Evolutionary conservation across 2,329 filamentous ascomycete species (phyloP).

Genomic region (Hymenoscyphus linearis): DNA sequence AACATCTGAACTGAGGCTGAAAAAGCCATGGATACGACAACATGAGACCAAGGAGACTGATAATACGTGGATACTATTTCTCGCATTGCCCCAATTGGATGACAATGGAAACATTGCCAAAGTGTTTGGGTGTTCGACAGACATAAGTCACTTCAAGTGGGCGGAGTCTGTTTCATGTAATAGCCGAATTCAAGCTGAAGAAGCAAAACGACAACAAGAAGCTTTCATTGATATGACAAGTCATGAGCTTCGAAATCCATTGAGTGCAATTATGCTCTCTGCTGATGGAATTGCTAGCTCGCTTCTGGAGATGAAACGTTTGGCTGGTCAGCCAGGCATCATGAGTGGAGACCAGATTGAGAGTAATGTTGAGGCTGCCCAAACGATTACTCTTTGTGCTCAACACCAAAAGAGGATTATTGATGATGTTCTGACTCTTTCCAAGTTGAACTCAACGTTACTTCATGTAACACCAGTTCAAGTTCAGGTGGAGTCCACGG

Average conservation of each 20-base stretch:
- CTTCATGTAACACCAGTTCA: slow-evolving; percentile 66
- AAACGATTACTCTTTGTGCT: slow-evolving; percentile 74
- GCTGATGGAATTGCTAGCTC: slow-evolving; percentile 61
- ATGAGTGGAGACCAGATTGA: slow-evolving; percentile 43
- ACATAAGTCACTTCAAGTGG: slow-evolving; percentile 79
- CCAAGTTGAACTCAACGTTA: slow-evolving; percentile 66
- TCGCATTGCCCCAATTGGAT: slow-evolving; percentile 59
- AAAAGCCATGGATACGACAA: slow-evolving; percentile 53
- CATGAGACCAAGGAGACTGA: slow-evolving; percentile 54
- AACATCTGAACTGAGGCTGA: slow-evolving; percentile 56
- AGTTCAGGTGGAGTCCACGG: slow-evolving; percentile 57
- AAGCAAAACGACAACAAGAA: slow-evolving; percentile 66
- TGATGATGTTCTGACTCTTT: slow-evolving; percentile 62
- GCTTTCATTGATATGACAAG: slow-evolving; percentile 67
- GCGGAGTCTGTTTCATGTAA: slow-evolving; percentile 73
- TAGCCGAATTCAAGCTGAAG: slow-evolving; percentile 72
- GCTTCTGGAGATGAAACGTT: slow-evolving; percentile 31
- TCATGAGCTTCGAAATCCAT: slow-evolving; percentile 72
- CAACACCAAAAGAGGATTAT: slow-evolving; percentile 57
- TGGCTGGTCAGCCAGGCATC: slow-evolving; percentile 5
- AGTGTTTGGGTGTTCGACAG: slow-evolving; percentile 64
- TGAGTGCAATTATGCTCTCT: slow-evolving; percentile 70
- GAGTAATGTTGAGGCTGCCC: slow-evolving; percentile 64
- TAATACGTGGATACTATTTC: slow-evolving; percentile 61
- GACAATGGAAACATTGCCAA: slow-evolving; percentile 59